Base-by-base conservation (phyloP, 139 green algal genomes). In the Chlamydomonas schloesseri region DNA sequence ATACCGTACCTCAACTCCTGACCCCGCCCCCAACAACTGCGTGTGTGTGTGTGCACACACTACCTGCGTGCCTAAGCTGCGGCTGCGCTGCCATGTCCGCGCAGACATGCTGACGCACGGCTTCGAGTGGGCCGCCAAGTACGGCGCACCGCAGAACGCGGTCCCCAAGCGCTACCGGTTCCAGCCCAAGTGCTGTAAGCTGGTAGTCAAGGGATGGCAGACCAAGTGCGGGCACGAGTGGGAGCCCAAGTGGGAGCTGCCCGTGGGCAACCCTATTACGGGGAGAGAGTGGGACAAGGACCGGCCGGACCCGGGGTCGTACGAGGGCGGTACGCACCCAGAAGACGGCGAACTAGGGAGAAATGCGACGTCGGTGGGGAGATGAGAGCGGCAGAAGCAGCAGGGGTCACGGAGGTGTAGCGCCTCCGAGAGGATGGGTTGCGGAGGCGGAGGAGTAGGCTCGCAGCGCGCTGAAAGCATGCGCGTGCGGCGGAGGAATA, bases 91-190 rank as follows among this genome's bases (percentile, higher is more conserved):
- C n/a, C n/a, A n/a, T n/a, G n/a, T 18, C 23, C 31, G 46, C 71
- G 29, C 81, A 91, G 87, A 91, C 76, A 91, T 91, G 87, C 58
- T 91, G 2, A 84, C 28, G 24, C 79, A 73, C 47, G 89, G 89
- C 8, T 92, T 68, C 64, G 89, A 92, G 75, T 92, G 86, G 82
- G 86, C 86, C 1, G 81, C 73, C 64, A 90, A 90, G 70, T 90
- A 88, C 62, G 89, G 89, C 21, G 47, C 83, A 34, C 89, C 89
- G 15, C 47, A 36, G 20, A 90, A 92, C 37, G 64, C 77, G 2
- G 14, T 55, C 13, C 42, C 86, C 47, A 89, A 89, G 82, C 65
- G 71, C 23, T 93, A 91, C 46, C 33, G 74, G 21, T 62, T 71
- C 34, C 69, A 90, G 83, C 89, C 89, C 53, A 91, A 88, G 72